These are phyloP conservation scores for Funneliformis caledonium DNA, from an alignment of 371 early-diverging fungal genomes.

Conservation along the genomic window DNA sequence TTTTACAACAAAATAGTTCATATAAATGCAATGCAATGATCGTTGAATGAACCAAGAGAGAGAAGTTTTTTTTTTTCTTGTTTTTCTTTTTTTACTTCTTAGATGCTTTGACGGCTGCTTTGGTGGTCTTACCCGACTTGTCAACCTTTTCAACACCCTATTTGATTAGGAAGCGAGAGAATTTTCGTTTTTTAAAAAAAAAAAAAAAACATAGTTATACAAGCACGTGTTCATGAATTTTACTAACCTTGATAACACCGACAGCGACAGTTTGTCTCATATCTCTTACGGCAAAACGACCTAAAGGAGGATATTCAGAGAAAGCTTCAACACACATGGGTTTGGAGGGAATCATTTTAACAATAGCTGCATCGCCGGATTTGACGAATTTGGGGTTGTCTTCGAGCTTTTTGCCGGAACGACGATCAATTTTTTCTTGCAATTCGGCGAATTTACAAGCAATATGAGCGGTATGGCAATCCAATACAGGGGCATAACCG, in stretches of 20 bases:
- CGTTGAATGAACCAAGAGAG: neutral
- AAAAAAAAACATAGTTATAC: neutral
- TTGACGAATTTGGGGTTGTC: constrained; percentile 92
- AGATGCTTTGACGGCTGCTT: constrained; percentile 68
- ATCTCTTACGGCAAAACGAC: constrained; percentile 98
- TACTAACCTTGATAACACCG: constrained; percentile 91
- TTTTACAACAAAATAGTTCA: neutral
- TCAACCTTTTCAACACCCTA: constrained; percentile 85
- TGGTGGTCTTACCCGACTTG: constrained; percentile 69
- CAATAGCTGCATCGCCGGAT: constrained; percentile 94
- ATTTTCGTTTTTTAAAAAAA: neutral
- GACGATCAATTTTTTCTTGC: constrained; percentile 94
- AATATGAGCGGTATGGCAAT: constrained; percentile 98
- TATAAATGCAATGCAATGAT: no score
- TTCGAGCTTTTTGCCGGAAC: constrained; percentile 91
- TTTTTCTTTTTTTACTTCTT: constrained; percentile 67
- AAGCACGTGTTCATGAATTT: neutral
- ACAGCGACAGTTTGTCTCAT: constrained; percentile 93
- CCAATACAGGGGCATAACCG: constrained; percentile 93
- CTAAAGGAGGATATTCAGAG: constrained; percentile 91
- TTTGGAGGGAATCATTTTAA: constrained; percentile 94
- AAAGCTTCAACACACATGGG: constrained; percentile 96
- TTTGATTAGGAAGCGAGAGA: constrained; percentile 81
- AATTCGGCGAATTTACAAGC: constrained; percentile 94
- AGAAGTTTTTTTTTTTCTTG: neutral